These are phyloP conservation scores for Lumnitzera racemosa DNA, from an alignment of 345 rosid genomes.

Conservation along the genomic window DNA sequence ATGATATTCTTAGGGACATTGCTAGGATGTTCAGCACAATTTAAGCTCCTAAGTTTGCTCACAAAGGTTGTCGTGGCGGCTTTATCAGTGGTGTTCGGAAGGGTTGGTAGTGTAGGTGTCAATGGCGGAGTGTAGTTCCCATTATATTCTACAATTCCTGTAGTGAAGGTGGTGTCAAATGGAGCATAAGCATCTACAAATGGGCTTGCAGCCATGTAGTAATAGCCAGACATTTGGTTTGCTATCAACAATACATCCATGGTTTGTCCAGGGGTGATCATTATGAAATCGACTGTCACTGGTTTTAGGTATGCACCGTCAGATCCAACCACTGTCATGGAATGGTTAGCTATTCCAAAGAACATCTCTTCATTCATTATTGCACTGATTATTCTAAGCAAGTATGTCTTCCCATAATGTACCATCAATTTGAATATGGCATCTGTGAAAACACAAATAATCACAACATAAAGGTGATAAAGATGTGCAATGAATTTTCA, in stretches of 20 bases:
- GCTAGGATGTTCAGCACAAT: conserved; percentile 1
- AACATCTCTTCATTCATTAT: conserved; percentile 26
- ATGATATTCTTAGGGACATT: conserved; percentile 18
- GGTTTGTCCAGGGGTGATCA: conserved; percentile 30
- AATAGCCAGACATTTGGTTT: conserved; percentile 12
- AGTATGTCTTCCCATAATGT: conserved; percentile 24
- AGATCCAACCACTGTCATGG: conserved; percentile 17
- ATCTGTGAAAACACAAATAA: neutral
- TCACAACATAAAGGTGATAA: too few relatives aligned
- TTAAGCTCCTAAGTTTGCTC: conserved; percentile 18
- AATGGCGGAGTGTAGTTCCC: conserved; percentile 13
- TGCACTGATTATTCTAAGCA: conserved; percentile 27
- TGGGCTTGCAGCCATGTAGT: conserved; percentile 14
- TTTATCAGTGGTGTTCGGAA: conserved; percentile 21
- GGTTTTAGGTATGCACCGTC: conserved; percentile 33
- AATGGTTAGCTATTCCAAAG: conserved; percentile 27
- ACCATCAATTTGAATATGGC: conserved; percentile 15
- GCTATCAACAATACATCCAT: conserved; percentile 24
- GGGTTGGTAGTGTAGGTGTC: conserved; percentile 11
- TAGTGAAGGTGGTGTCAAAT: conserved; percentile 12
- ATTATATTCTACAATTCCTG: conserved; percentile 12
- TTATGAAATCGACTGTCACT: conserved; percentile 8
- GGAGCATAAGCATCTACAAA: neutral
- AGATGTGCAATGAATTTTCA: too few relatives aligned
- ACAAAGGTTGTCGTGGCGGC: conserved; percentile 20